These are phyloP conservation scores for Kodamaea leandrae DNA, from an alignment of 805 yeast genomes.

Conservation along the genomic window DNA sequence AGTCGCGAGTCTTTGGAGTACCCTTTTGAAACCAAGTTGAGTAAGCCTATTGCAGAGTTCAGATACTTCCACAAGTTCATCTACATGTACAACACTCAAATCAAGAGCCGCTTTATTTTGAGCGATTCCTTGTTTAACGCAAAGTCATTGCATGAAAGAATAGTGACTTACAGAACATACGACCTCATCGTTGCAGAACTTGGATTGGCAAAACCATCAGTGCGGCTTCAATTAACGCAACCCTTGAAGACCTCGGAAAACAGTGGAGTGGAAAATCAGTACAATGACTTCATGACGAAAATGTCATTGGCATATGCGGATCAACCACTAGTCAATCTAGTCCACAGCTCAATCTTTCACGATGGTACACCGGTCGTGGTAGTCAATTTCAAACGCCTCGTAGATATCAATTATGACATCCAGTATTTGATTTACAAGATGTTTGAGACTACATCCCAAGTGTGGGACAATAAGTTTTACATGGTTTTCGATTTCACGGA, in stretches of 20 bases:
- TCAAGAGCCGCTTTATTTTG: slow-evolving; percentile 28
- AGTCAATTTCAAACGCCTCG: slow-evolving; percentile 39
- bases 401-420: slow-evolving; percentile 36
- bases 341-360: slow-evolving; percentile 62
- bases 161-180: slow-evolving; percentile 33
- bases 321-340: slow-evolving; percentile 41
- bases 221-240: slow-evolving; percentile 55
- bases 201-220: slow-evolving; percentile 60
- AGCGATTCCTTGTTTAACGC: slow-evolving; percentile 18
- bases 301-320: slow-evolving; percentile 55
- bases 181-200: slow-evolving; percentile 47
- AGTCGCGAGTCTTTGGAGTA: slow-evolving; percentile 10
- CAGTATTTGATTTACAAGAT: slow-evolving; percentile 58
- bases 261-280: slow-evolving; percentile 46
- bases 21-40: slow-evolving; percentile 12
- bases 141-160: slow-evolving; percentile 21
- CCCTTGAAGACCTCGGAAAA: slow-evolving; percentile 45
- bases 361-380: slow-evolving; percentile 75
- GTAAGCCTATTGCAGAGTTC: slow-evolving; percentile 36
- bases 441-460: slow-evolving; percentile 62
- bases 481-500: slow-evolving; percentile 70
- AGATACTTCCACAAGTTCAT: slow-evolving; percentile 41
- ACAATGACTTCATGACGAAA: slow-evolving; percentile 73
- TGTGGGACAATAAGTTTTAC: slow-evolving; percentile 68
- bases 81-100: slow-evolving; percentile 32